These are phyloP conservation scores for Carpinus fangiana DNA, from an alignment of 306 rosid species.

Conservation along the genomic window DNA sequence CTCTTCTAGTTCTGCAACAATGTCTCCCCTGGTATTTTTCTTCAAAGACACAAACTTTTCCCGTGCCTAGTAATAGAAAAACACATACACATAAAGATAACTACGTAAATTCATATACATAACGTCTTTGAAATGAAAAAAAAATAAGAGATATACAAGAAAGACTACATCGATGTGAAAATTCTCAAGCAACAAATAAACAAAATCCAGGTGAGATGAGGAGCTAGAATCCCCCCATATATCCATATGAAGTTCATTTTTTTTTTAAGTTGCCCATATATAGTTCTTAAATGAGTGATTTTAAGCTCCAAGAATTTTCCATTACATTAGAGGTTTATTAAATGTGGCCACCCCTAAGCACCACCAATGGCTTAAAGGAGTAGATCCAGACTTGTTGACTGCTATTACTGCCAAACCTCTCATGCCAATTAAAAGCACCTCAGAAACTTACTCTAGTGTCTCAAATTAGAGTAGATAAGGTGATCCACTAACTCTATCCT, in stretches of 20 bases:
- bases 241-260: too few relatives aligned
- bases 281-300: neutral
- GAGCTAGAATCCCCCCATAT: neutral
- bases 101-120: neutral
- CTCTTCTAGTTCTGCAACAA: conserved; percentile 91
- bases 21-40: conserved; percentile 83
- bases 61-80: conserved; percentile 61
- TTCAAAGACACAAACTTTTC: conserved; percentile 89
- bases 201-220: neutral
- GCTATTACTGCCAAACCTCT: neutral
- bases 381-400: neutral
- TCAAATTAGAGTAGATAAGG: neutral
- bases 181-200: conserved; percentile 2
- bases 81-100: conserved; percentile 19
- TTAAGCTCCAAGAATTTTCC: neutral
- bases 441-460: neutral
- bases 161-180: neutral
- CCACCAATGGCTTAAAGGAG: neutral
- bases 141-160: conserved; percentile 16
- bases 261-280: neutral
- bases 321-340: neutral
- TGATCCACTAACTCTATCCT: neutral
- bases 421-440: neutral
- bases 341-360: neutral
- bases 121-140: conserved; percentile 19